Evolutionary conservation across 2,329 filamentous ascomycete species (phyloP).

Genomic region (Nothomitra cinnamomea): DNA sequence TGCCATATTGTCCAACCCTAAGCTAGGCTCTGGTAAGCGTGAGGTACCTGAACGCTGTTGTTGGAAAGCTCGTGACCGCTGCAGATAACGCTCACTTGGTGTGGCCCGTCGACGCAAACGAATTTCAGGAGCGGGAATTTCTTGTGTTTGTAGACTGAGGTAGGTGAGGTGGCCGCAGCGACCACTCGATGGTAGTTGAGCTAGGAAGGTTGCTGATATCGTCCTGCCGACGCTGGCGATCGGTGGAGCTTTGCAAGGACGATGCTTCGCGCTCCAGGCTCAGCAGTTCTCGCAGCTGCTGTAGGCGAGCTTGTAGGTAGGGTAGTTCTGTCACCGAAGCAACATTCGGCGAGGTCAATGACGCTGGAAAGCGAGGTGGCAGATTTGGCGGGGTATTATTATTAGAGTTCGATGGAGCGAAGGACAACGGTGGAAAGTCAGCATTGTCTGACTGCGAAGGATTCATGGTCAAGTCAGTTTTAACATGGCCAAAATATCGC

Average conservation of each 20-base stretch:
- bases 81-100: conserved; percentile 1
- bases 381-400: neutral
- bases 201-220: neutral
- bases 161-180: neutral
- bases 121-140: neutral
- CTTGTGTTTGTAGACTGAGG: neutral
- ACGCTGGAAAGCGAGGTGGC: neutral
- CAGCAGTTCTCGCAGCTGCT: conserved; percentile 1
- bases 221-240: too few species aligned
- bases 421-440: neutral
- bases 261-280: neutral
- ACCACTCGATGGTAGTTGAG: neutral
- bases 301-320: conserved; percentile 3
- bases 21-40: neutral
- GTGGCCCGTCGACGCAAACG: neutral
- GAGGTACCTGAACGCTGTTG: neutral
- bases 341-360: neutral
- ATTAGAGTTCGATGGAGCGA: neutral
- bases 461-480: neutral
- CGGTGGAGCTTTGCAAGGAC: neutral
- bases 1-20: neutral
- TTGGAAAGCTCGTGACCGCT: neutral
- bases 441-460: conserved; percentile 3
- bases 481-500: neutral
- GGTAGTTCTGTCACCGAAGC: neutral